phyloP scores from a whole-genome alignment of 805 yeast species.

The Metschnikowia corniflorae region DNA sequence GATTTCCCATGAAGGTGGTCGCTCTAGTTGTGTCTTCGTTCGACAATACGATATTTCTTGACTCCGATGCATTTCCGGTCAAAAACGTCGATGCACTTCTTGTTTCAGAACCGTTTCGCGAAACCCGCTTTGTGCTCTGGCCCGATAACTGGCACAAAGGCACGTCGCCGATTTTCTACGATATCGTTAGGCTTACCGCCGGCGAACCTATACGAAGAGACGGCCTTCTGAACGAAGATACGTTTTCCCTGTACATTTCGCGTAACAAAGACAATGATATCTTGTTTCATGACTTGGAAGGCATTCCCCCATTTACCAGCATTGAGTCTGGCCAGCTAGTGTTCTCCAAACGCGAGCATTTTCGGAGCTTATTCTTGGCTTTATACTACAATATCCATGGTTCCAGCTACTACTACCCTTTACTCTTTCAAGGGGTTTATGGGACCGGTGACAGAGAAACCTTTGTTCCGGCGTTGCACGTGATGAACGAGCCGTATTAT shows the following conservation, averaged over 20 bases:
- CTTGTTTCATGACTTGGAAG: conserved; percentile 32
- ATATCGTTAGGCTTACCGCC: conserved; percentile 15
- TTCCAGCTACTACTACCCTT: conserved; percentile 24
- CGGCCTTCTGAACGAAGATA: conserved; percentile 27
- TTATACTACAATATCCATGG: conserved; percentile 36
- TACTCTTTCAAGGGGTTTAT: conserved; percentile 34
- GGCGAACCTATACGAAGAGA: conserved; percentile 24
- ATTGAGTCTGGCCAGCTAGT: conserved; percentile 38
- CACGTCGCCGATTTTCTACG: conserved; percentile 22
- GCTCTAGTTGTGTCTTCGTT: conserved; percentile 47
- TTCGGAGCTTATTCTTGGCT: conserved; percentile 27
- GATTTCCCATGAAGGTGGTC: conserved; percentile 39
- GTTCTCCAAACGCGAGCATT: conserved; percentile 32
- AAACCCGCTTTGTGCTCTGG: conserved; percentile 20
- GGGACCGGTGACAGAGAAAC: conserved; percentile 38
- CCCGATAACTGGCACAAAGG: conserved; percentile 25
- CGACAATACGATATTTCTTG: conserved; percentile 43
- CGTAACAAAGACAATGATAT: conserved; percentile 17
- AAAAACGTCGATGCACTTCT: conserved; percentile 37
- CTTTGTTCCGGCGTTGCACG: conserved; percentile 36
- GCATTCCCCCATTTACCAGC: conserved; percentile 27
- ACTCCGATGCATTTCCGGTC: conserved; percentile 46
- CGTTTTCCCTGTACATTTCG: conserved; percentile 21
- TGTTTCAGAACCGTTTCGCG: conserved; percentile 16
- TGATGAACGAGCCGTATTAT: conserved; percentile 34